A percentile compares a stretch with the other conserved stretches of the same genome.
Evolutionary conservation across 306 rosid species (phyloP).

Genomic region (Quercus cerris): DNA sequence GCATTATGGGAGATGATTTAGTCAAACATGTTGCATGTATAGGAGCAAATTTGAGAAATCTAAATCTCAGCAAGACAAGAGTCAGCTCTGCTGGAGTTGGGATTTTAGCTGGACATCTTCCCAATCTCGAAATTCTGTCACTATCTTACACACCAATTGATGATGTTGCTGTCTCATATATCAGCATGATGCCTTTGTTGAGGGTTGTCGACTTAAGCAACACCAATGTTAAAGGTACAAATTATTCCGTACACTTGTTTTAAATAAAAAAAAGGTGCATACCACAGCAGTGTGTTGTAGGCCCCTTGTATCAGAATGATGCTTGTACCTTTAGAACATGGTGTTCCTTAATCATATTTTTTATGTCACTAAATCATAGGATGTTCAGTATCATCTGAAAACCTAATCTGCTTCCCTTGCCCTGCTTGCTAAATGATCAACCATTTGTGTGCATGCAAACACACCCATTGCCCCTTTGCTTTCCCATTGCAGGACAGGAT

Average conservation of each 20-base stretch:
- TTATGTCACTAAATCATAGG: background rate
- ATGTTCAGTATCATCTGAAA: background rate
- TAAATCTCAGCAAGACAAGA: slow-evolving; percentile 68
- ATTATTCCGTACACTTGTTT: slow-evolving; percentile 6
- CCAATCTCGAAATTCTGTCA: slow-evolving; percentile 64
- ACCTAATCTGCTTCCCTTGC: background rate
- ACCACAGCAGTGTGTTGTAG: background rate
- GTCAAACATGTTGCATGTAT: slow-evolving; percentile 51
- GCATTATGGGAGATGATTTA: slow-evolving; percentile 61
- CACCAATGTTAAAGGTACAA: slow-evolving; percentile 72
- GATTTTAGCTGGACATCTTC: slow-evolving; percentile 66
- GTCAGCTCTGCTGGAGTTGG: slow-evolving; percentile 71
- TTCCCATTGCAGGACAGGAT: background rate
- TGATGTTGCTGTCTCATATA: slow-evolving; percentile 54
- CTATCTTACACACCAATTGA: slow-evolving; percentile 68
- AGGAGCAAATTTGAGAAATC: slow-evolving; percentile 64
- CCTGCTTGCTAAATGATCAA: background rate
- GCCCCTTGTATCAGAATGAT: background rate
- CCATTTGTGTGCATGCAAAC: background rate
- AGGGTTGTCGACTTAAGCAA: slow-evolving; percentile 71
- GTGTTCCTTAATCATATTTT: background rate
- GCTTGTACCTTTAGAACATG: background rate
- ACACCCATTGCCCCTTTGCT: background rate
- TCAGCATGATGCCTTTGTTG: slow-evolving; percentile 76
- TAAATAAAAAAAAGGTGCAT: background rate